Percentiles rank a stretch among this genome's conserved stretches.
Evolutionary conservation across 2,329 filamentous ascomycete genomes (phyloP).

Genomic region (Elsinoe necatrix): DNA sequence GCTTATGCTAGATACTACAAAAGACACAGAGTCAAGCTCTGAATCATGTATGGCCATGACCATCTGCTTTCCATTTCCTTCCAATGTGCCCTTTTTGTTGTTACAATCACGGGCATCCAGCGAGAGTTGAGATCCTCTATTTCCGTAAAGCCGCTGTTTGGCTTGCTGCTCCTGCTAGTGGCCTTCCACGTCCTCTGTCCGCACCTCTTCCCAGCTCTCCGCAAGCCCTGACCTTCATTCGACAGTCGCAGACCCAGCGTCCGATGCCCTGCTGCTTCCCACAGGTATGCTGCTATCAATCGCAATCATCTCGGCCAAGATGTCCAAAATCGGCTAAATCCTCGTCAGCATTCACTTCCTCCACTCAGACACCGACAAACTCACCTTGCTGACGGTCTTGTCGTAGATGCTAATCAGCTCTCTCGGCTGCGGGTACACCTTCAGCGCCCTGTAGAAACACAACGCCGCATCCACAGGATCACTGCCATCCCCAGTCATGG

Average conservation of each 20-base stretch:
- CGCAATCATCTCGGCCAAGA: slow-evolving; percentile 96
- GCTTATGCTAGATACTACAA: slow-evolving; percentile 12
- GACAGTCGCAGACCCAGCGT: slow-evolving; percentile 25
- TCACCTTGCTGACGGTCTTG: slow-evolving; percentile 92
- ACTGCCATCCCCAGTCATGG: slow-evolving; percentile 67
- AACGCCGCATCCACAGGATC: slow-evolving; percentile 75
- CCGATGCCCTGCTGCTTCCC: slow-evolving; percentile 21
- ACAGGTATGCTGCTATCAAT: slow-evolving; percentile 59
- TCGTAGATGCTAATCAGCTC: slow-evolving; percentile 97
- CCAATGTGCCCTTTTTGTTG: neutral
- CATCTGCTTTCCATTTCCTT: neutral
- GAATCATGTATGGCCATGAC: neutral
- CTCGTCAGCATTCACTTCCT: slow-evolving; percentile 16
- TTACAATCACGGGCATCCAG: neutral
- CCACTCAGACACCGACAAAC: slow-evolving; percentile 16
- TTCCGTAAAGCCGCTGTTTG: slow-evolving; percentile 1
- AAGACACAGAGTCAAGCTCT: neutral
- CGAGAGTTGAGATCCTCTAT: slow-evolving; percentile 5
- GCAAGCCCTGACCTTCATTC: slow-evolving; percentile 21
- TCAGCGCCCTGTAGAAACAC: slow-evolving; percentile 96
- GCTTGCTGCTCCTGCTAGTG: neutral
- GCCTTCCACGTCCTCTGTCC: neutral
- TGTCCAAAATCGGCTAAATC: slow-evolving; percentile 74
- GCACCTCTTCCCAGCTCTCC: neutral
- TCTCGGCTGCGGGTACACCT: slow-evolving; percentile 90